Evolutionary conservation across 768 basidiomycete species (phyloP), one percentile per base, ranked within the genome.

Genomic region (Candolleomyces aberdarensis): DNA sequence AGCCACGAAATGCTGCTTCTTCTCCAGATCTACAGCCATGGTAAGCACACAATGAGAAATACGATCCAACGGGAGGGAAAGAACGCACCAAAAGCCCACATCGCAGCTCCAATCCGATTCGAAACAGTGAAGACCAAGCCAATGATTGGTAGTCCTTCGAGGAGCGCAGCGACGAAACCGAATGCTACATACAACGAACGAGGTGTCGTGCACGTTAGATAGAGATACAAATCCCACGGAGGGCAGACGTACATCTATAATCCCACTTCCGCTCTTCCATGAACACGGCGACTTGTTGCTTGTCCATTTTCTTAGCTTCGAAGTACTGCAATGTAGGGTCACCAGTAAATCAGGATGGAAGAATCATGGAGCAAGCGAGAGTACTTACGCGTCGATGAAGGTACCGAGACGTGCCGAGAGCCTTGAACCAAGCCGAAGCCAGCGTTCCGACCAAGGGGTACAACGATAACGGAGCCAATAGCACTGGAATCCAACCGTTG

Each of bases 251-350:
- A 92, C 92, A 66, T 66, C 88, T 78, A 66, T 96, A 96, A 63
- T 92, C 89, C 91, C 93, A 92, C 68, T 91, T 94, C 14, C 91
- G 84, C 70, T 96, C 95, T 67, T 94, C 91, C 60, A 96, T 82
- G 74, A 92, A 98, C 1, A 88, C 75, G 3, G 86, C 86, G 5
- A 83, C 74, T 66, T 96, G 85, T 22, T 81, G 73, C 6, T 79
- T 73, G 0, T 85, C 81, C 94, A 98, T 95, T 55, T 83, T 84
- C 74, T 98, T 98, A 1, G 87, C 76, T 57, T 86, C 82, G 62
- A 94, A 98, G 68, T 96, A 96, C 85, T 94, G 68, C 13, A 15
- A 59, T n/a, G 11, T 36, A 5, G 36, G 36, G 11, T 1, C 6
- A 11, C 11, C 36, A 32, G 63, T 56, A 56, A 64, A 17, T 43